phyloP scores from a whole-genome alignment of 140 eudicot genomes.

The Oenanthe javanica region DNA sequence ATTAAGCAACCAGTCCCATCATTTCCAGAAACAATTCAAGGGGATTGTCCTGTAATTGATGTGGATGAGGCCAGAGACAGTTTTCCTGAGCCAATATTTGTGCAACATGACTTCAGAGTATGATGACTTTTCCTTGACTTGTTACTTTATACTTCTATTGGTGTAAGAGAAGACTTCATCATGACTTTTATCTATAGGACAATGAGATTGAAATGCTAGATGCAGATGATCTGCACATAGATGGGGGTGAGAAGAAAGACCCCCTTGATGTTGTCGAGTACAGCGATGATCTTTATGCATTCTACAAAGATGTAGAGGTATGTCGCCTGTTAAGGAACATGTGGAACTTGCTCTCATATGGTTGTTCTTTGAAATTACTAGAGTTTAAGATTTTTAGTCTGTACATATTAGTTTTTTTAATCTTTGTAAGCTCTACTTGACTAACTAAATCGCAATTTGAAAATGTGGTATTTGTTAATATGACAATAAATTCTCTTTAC shows the following conservation, averaged over 20 bases:
- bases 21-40: conserved; percentile 14
- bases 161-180: neutral
- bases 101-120: conserved; percentile 76
- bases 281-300: conserved; percentile 48
- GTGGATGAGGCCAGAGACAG: conserved; percentile 31
- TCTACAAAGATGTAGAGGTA: conserved; percentile 65
- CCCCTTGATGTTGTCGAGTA: conserved; percentile 68
- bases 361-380: neutral
- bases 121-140: neutral
- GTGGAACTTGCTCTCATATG: neutral
- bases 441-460: neutral
- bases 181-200: conserved; percentile 20
- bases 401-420: neutral
- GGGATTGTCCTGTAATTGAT: conserved; percentile 41
- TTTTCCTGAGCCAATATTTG: conserved; percentile 50
- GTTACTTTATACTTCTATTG: neutral
- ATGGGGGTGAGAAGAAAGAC: conserved; percentile 41
- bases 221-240: conserved; percentile 45
- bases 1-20: conserved; percentile 30
- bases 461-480: neutral
- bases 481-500: neutral
- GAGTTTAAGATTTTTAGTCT: neutral
- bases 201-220: conserved; percentile 60
- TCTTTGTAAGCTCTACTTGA: neutral
- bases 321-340: neutral